These are phyloP conservation scores for Rhodotorula graminis DNA, from an alignment of 768 basidiomycete genomes.

Conservation along the genomic window DNA sequence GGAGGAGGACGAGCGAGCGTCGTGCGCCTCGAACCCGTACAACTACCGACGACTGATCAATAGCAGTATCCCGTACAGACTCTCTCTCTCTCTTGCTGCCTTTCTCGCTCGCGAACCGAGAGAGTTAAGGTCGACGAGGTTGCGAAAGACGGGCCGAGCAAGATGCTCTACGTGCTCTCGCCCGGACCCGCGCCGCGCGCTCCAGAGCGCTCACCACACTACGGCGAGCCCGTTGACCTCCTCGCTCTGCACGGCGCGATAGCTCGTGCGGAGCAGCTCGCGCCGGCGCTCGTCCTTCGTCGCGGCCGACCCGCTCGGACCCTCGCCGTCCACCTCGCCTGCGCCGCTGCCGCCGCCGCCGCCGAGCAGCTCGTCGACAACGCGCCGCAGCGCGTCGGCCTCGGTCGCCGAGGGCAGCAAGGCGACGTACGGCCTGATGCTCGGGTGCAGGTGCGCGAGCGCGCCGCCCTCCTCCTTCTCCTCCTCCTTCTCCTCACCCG, in stretches of 20 bases:
- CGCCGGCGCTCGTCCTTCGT: background rate
- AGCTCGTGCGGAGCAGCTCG: constrained; percentile 37
- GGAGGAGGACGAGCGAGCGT: too few relatives aligned
- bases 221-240: constrained; percentile 44
- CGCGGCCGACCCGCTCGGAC: too few relatives aligned
- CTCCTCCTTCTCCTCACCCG: background rate
- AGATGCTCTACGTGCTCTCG: too few relatives aligned
- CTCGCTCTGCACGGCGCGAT: constrained; percentile 40
- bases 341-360: background rate
- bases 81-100: too few relatives aligned
- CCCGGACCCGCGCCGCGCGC: too few relatives aligned
- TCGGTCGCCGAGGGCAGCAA: background rate
- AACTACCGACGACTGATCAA: too few relatives aligned
- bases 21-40: too few relatives aligned
- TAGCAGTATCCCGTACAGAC: too few relatives aligned
- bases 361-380: constrained; percentile 12
- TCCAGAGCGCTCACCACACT: constrained; percentile 31
- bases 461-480: background rate
- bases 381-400: background rate
- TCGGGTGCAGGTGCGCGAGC: constrained; percentile 6
- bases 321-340: too few relatives aligned
- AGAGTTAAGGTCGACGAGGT: too few relatives aligned
- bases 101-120: too few relatives aligned
- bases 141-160: too few relatives aligned
- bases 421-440: constrained; percentile 21